phyloP scores from a whole-genome alignment of 257 asterid genomes.

The Nicotiana tomentosiformis region DNA sequence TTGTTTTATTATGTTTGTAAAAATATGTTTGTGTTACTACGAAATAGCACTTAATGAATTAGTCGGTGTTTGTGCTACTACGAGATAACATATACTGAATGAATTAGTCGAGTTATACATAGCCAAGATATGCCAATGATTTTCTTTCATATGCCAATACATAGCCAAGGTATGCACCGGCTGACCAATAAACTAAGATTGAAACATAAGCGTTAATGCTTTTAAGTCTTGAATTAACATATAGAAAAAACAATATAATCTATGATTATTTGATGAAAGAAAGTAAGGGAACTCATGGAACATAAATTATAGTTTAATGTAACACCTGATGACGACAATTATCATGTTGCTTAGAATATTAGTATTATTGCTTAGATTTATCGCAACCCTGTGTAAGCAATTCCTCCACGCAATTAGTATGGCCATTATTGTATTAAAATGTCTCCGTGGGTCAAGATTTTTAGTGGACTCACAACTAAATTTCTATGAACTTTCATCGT shows the following conservation, averaged over 20 bases:
- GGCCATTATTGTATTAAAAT: neutral
- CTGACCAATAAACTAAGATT: too few species aligned
- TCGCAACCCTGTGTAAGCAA: neutral
- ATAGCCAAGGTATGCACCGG: too few species aligned
- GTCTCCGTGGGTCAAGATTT: neutral
- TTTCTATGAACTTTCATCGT: neutral
- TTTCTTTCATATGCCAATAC: too few species aligned
- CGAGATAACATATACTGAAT: too few species aligned
- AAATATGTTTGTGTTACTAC: too few species aligned
- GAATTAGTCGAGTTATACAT: too few species aligned
- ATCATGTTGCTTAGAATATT: neutral
- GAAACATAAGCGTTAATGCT: too few species aligned
- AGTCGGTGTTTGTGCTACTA: too few species aligned
- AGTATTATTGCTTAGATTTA: neutral
- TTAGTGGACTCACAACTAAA: neutral
- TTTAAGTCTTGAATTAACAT: neutral
- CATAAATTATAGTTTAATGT: neutral
- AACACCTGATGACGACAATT: slow-evolving; percentile 2
- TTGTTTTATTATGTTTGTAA: too few species aligned
- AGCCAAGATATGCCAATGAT: too few species aligned
- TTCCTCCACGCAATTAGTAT: neutral
- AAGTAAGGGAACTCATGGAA: neutral
- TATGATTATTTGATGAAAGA: neutral
- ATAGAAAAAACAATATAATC: neutral
- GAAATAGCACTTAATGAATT: too few species aligned